Conservation (phyloP, 2,329 filamentous ascomycete genomes). For the Alternaria arbusti region DNA sequence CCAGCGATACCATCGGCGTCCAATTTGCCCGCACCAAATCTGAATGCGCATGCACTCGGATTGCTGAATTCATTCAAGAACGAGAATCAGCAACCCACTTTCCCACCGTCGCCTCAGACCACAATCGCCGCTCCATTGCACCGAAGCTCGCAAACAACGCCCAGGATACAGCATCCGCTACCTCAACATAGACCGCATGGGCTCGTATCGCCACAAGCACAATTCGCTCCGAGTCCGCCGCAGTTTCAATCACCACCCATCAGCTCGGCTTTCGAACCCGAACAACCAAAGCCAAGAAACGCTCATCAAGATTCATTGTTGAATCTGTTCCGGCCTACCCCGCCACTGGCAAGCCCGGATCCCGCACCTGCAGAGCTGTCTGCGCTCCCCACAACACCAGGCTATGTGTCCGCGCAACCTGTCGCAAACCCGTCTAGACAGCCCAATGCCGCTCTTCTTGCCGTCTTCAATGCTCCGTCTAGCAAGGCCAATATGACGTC, state of each 20-base stretch:
- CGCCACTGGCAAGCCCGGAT: constrained; percentile 33
- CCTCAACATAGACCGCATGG: constrained; percentile 30
- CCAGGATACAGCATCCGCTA: constrained; percentile 30
- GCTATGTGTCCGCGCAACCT: constrained; percentile 30
- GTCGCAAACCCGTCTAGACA: constrained; percentile 19
- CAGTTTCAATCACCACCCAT: constrained; percentile 39
- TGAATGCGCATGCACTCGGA: constrained; percentile 64
- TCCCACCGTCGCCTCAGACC: constrained; percentile 10
- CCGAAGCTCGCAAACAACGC: constrained; percentile 28
- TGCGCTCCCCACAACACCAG: constrained; percentile 51
- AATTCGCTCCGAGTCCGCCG: constrained; percentile 36
- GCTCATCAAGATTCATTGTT: constrained; percentile 55
- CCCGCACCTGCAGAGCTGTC: constrained; percentile 55
- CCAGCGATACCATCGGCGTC: constrained; percentile 61
- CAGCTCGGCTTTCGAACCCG: constrained; percentile 29
- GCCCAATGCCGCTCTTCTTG: constrained; percentile 27
- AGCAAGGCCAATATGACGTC: constrained; percentile 41
- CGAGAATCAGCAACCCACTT: constrained; percentile 29
- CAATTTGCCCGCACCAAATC: constrained; percentile 63
- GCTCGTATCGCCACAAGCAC: constrained; percentile 31
- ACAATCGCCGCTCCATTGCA: constrained; percentile 17
- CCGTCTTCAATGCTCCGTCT: constrained; percentile 23
- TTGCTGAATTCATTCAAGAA: constrained; percentile 65
- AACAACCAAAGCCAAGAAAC: constrained; percentile 46
- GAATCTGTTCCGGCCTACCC: constrained; percentile 51